Conservation (phyloP, 495 filamentous ascomycete species). For the Aspergillus carlsbadensis region DNA sequence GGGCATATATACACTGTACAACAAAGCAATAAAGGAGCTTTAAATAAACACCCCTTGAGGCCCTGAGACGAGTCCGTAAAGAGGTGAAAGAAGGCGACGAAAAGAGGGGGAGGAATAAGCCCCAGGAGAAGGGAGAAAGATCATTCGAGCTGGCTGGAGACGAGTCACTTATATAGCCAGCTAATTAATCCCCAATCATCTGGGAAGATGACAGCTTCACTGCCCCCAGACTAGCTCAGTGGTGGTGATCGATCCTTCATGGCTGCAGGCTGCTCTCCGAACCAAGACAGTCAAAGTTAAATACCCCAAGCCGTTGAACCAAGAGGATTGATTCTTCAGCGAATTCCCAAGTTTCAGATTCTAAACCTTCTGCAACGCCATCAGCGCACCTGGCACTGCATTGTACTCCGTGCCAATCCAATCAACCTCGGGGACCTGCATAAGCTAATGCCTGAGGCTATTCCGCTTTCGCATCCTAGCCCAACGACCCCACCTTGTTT, state of each 20-base stretch:
- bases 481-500: slow-evolving; percentile 9
- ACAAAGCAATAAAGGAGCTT: background rate
- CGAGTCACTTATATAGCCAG: background rate
- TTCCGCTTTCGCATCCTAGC: background rate
- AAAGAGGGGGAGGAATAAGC: slow-evolving; percentile 3
- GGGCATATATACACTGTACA: background rate
- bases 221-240: background rate
- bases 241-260: slow-evolving; percentile 8
- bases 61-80: background rate
- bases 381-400: too few relatives aligned
- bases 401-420: background rate
- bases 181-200: background rate
- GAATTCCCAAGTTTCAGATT: background rate
- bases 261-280: slow-evolving; percentile 1
- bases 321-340: background rate
- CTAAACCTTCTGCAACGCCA: background rate
- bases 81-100: slow-evolving; percentile 3
- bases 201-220: background rate
- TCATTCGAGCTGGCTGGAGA: background rate
- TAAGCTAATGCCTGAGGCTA: background rate
- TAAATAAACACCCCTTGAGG: background rate
- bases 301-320: background rate
- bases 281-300: background rate
- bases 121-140: background rate
- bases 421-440: slow-evolving; percentile 7